Percentiles rank a stretch among this genome's conserved stretches.
Evolutionary conservation across 139 green algal genomes (phyloP).

Genomic region (Tetraselmis chui): DNA sequence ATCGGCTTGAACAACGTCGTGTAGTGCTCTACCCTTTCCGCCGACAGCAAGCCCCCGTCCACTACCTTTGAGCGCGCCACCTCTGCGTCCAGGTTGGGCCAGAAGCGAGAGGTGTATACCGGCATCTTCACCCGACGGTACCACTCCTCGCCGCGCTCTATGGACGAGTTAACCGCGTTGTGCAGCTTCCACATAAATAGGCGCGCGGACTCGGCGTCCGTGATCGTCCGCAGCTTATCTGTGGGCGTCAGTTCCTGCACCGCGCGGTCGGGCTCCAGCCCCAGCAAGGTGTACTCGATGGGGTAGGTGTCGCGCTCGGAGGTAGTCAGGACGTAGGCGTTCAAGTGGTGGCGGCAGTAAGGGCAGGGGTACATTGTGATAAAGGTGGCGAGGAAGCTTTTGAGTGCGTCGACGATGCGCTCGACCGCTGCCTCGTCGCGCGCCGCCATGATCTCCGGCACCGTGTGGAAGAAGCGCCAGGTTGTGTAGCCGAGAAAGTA

Average conservation of each 20-base stretch:
- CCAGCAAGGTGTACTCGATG: slow-evolving; percentile 12
- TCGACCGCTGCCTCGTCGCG: neutral
- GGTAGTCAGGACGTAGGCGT: neutral
- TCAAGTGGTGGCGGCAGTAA: slow-evolving; percentile 9
- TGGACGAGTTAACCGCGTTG: slow-evolving; percentile 5
- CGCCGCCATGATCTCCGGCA: neutral
- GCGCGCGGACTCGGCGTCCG: neutral
- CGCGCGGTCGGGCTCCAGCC: neutral
- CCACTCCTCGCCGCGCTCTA: slow-evolving; percentile 7
- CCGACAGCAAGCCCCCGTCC: neutral
- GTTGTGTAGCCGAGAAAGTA: neutral
- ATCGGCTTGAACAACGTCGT: neutral
- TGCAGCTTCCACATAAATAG: slow-evolving; percentile 11
- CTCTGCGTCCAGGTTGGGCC: slow-evolving; percentile 5
- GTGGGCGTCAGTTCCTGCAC: neutral
- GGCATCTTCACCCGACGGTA: neutral
- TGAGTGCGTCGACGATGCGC: neutral
- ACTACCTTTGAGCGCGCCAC: neutral
- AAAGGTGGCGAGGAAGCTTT: slow-evolving; percentile 8
- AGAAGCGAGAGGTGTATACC: slow-evolving; percentile 4
- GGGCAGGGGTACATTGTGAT: slow-evolving; percentile 9
- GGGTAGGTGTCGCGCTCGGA: slow-evolving; percentile 6
- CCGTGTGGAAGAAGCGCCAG: neutral
- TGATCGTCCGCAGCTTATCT: neutral
- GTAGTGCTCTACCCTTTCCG: neutral